Conservation (phyloP, 805 yeast genomes). For the Peterozyma toletana region DNA sequence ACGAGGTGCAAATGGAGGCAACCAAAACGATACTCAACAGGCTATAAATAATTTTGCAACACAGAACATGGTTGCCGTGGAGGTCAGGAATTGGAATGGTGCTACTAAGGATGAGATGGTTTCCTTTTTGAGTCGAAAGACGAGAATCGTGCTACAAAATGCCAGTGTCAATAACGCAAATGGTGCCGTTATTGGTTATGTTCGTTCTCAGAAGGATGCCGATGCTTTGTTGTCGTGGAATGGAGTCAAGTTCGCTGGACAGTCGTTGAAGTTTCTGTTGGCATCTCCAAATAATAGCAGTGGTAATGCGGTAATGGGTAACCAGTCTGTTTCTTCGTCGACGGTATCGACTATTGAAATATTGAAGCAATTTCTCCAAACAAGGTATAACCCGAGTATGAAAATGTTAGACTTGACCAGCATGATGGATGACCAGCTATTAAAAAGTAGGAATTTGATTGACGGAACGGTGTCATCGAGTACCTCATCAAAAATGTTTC, state of each 20-base stretch:
- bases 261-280: constrained; percentile 43
- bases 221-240: constrained; percentile 49
- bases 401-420: constrained; percentile 65
- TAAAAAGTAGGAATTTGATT: constrained; percentile 59
- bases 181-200: constrained; percentile 53
- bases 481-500: constrained; percentile 75
- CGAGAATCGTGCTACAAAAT: constrained; percentile 47
- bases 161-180: constrained; percentile 40
- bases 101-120: constrained; percentile 65
- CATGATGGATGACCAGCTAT: constrained; percentile 54
- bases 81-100: constrained; percentile 76
- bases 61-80: constrained; percentile 35
- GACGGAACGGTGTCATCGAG: constrained; percentile 30
- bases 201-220: constrained; percentile 48
- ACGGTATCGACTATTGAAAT: constrained; percentile 48
- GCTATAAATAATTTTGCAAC: constrained; percentile 12
- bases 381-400: constrained; percentile 58
- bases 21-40: constrained; percentile 12
- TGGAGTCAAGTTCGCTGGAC: constrained; percentile 82
- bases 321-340: constrained; percentile 6
- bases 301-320: constrained; percentile 17
- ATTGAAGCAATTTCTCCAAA: constrained; percentile 49
- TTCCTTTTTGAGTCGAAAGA: constrained; percentile 61
- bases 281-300: constrained; percentile 15
- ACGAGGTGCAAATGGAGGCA: constrained; percentile 11